Conservation (phyloP, 2,329 filamentous ascomycete species). For the Cladophialophora exuberans region DNA sequence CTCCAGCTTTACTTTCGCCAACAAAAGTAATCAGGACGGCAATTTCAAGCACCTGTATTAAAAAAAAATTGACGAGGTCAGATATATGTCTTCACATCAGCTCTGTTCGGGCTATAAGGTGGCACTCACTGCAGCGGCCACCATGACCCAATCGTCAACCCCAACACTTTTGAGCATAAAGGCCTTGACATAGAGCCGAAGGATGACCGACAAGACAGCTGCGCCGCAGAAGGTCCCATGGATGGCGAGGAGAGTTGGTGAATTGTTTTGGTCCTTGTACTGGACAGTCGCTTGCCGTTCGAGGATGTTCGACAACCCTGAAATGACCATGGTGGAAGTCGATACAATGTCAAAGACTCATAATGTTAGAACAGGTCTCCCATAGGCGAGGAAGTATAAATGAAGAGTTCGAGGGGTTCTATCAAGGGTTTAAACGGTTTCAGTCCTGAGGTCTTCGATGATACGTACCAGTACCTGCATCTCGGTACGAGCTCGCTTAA, state of each 20-base stretch:
- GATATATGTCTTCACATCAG: no score
- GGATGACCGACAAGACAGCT: constrained; percentile 44
- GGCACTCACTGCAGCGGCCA: constrained; percentile 44
- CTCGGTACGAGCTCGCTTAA: neutral
- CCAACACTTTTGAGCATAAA: constrained; percentile 53
- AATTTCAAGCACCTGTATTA: constrained; percentile 33
- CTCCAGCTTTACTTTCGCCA: constrained; percentile 34
- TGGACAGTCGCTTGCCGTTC: constrained; percentile 33
- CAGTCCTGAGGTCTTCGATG: neutral
- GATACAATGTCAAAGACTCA: no score
- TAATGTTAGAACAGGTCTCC: no score
- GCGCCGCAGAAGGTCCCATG: constrained; percentile 44
- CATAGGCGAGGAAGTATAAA: neutral
- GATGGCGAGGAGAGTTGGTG: constrained; percentile 45
- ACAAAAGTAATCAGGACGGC: constrained; percentile 47
- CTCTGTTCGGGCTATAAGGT: no score
- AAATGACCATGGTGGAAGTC: constrained; percentile 17
- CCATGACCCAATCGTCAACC: constrained; percentile 54
- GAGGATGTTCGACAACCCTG: constrained; percentile 9
- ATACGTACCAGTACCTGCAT: neutral
- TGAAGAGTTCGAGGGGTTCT: neutral
- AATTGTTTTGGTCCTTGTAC: constrained; percentile 43
- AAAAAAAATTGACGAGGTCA: neutral
- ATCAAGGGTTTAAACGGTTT: neutral
- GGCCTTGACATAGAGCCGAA: constrained; percentile 53